Evolutionary conservation across 2,329 filamentous ascomycete species (phyloP).

Genomic region (Alternaria conjuncta): DNA sequence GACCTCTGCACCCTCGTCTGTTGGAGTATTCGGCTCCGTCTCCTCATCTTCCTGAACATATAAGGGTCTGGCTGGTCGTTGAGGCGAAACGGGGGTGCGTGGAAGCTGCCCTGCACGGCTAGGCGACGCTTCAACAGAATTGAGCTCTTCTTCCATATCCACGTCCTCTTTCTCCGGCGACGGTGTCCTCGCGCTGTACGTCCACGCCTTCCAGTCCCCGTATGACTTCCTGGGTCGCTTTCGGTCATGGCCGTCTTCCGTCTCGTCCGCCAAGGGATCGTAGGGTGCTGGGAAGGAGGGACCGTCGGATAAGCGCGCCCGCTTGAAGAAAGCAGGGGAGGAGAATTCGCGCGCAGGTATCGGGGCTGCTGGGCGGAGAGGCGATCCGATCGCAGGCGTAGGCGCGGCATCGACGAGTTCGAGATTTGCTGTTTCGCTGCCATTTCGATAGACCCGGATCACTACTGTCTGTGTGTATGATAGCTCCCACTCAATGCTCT

Average conservation of each 20-base stretch:
- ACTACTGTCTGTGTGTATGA: conserved; percentile 52
- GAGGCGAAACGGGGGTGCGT: conserved; percentile 35
- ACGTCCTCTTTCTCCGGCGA: conserved; percentile 66
- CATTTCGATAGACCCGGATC: conserved; percentile 53
- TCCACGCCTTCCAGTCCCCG: conserved; percentile 73
- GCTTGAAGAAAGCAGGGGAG: conserved; percentile 79
- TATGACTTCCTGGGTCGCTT: conserved; percentile 76
- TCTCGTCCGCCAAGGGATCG: conserved; percentile 71
- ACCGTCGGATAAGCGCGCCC: conserved; percentile 72
- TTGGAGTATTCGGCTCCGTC: background rate
- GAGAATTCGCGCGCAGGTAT: conserved; percentile 59
- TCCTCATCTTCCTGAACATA: background rate
- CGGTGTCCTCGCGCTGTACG: conserved; percentile 72
- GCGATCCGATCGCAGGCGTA: conserved; percentile 36
- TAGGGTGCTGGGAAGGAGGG: conserved; percentile 66
- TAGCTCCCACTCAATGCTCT: conserved; percentile 64
- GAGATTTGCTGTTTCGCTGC: conserved; percentile 58
- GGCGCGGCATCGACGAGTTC: conserved; percentile 56
- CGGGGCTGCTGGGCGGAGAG: conserved; percentile 19
- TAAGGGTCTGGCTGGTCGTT: conserved; percentile 1
- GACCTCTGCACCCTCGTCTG: background rate
- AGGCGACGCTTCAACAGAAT: conserved; percentile 26
- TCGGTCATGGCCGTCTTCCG: conserved; percentile 63
- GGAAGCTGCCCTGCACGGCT: conserved; percentile 31
- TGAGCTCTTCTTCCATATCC: conserved; percentile 25